phyloP scores from a whole-genome alignment of 306 rosid species.

The Prunus mongolica region DNA sequence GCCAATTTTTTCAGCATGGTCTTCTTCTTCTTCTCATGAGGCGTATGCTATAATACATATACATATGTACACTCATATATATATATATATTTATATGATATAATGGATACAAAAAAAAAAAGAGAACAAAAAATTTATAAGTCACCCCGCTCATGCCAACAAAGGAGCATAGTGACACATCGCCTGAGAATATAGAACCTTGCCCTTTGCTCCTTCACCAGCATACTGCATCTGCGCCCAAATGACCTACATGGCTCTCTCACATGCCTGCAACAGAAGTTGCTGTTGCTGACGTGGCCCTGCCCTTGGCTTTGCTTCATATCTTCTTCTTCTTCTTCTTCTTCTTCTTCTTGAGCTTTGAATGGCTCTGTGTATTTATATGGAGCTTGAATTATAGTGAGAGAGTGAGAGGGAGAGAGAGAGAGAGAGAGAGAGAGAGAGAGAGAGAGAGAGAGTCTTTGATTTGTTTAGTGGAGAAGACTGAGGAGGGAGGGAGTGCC shows the following conservation, averaged over 20 bases:
- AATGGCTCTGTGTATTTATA: not conserved
- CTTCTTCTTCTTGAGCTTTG: not conserved
- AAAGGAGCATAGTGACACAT: slow-evolving; percentile 71
- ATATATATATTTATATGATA: not conserved
- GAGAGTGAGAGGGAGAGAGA: not conserved
- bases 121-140: not conserved
- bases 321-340: not conserved
- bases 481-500: not conserved
- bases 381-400: not conserved
- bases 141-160: slow-evolving; percentile 61
- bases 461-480: not conserved
- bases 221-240: slow-evolving; percentile 46
- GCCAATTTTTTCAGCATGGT: not conserved
- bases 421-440: not conserved
- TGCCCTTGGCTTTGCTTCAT: slow-evolving; percentile 3
- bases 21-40: not conserved
- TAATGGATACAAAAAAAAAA: not conserved
- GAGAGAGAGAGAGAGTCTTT: slow-evolving; percentile 3
- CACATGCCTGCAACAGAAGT: slow-evolving; percentile 32
- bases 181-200: slow-evolving; percentile 73
- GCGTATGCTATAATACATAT: not conserved
- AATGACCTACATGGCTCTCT: slow-evolving; percentile 44
- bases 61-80: not conserved
- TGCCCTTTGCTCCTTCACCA: slow-evolving; percentile 70
- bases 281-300: slow-evolving; percentile 1